Evolutionary conservation across 257 asterid genomes (phyloP), one percentile per base, ranked within the genome.

Genomic region (Striga asiatica): DNA sequence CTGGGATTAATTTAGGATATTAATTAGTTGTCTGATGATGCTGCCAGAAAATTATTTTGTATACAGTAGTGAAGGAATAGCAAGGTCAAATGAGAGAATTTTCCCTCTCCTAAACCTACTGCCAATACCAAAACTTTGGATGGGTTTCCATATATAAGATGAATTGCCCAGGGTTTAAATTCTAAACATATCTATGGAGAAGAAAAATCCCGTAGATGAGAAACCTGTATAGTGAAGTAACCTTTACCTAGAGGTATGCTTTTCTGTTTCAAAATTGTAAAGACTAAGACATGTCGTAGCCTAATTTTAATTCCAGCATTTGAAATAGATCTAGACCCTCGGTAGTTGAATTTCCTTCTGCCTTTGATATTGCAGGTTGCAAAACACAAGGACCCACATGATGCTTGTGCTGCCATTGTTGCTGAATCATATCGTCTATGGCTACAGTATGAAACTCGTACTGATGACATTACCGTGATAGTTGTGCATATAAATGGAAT

Each of bases 361-460:
- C 61, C 51, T 22, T 59, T 61, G 50, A 52, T 23, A 49, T 71
- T 54, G 61, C 79, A 86, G 96, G 96, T 84, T 59, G 74, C 78
- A 35, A 76, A 82, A 66, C 71, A 78, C 56, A 84, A 87, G 79
- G 98, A 92, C 62, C 97, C 98, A 8, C 89, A 83, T 58, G 97
- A 92, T 74, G 98, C 98, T 68, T 92, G 98, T 81, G 95, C 97
- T 71, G 98, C 95, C 60, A 82, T 92, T 75, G 98, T 87, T 71
- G 95, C 96, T 27, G 95, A 92, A 70, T 87, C 98, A 41, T 92
- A 92, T 75, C 95, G 92, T 46, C 86, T 84, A 46, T 92, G 98
- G 98, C 77, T 92, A 32, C 97, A 92, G 62, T 84, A 72, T 71
- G 98, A 92, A 77, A 92, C 94, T 66, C 96, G 97, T 17, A 92